Evolutionary conservation across 805 yeast genomes (phyloP).

Genomic region (Saccharomyces jurei): DNA sequence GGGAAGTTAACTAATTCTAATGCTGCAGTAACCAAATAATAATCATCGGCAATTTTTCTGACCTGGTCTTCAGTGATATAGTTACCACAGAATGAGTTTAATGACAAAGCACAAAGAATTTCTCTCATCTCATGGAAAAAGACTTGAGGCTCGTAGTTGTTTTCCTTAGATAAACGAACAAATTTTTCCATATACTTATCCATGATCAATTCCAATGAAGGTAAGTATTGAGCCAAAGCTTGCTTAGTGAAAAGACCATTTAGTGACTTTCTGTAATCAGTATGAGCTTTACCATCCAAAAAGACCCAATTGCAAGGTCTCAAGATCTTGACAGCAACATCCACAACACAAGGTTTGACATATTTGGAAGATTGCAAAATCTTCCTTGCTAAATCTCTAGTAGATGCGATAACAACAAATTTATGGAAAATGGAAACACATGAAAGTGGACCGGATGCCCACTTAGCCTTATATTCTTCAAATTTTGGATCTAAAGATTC

Average conservation of each 20-base stretch:
- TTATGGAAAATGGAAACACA: constrained; percentile 98
- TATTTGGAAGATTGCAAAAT: constrained; percentile 75
- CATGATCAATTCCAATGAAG: constrained; percentile 76
- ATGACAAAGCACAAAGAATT: constrained; percentile 86
- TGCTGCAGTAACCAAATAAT: constrained; percentile 88
- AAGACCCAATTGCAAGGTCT: constrained; percentile 98
- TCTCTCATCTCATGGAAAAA: constrained; percentile 94
- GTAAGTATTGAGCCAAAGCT: constrained; percentile 79
- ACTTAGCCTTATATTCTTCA: constrained; percentile 84
- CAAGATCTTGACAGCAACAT: constrained; percentile 87
- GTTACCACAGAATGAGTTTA: constrained; percentile 91
- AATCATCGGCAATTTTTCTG: constrained; percentile 82
- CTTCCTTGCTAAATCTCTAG: constrained; percentile 82
- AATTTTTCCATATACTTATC: constrained; percentile 71
- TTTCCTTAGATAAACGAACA: constrained; percentile 47
- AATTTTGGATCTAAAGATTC: constrained; percentile 93
- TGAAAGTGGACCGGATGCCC: constrained; percentile 90
- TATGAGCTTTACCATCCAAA: constrained; percentile 90
- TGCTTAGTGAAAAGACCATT: constrained; percentile 81
- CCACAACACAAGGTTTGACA: constrained; percentile 97
- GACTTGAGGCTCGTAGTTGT: constrained; percentile 45
- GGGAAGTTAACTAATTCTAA: constrained; percentile 97
- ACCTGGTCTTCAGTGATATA: constrained; percentile 90
- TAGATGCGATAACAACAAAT: constrained; percentile 88
- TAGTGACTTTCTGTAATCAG: constrained; percentile 83